These are phyloP conservation scores for Penicillium antarcticum DNA, from an alignment of 495 filamentous ascomycete genomes.

Conservation along the genomic window DNA sequence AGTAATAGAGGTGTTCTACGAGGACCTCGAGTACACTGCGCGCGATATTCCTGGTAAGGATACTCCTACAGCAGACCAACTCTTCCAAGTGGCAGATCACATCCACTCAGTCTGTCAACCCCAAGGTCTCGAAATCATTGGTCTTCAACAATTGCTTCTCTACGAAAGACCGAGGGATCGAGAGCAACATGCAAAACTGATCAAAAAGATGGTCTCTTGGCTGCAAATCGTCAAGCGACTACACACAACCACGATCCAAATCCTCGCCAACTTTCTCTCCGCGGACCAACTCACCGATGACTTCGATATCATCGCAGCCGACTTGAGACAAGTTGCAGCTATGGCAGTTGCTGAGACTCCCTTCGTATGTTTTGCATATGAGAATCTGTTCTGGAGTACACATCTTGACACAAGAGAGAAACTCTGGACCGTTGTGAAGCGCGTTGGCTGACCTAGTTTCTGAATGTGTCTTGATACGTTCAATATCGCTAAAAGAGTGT, in stretches of 20 bases:
- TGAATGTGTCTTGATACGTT: conserved; percentile 74
- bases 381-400: conserved; percentile 66
- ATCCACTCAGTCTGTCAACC: conserved; percentile 15
- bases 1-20: conserved; percentile 70
- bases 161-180: conserved; percentile 67
- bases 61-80: conserved; percentile 28
- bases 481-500: conserved; percentile 70
- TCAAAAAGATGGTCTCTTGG: conserved; percentile 62
- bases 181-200: conserved; percentile 45
- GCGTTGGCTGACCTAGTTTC: conserved; percentile 65
- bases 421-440: conserved; percentile 59
- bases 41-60: conserved; percentile 18
- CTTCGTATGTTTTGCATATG: conserved; percentile 63
- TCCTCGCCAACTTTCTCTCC: conserved; percentile 63
- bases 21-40: conserved; percentile 60
- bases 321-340: conserved; percentile 50
- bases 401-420: conserved; percentile 62
- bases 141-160: conserved; percentile 69
- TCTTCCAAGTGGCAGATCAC: conserved; percentile 53
- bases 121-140: conserved; percentile 34
- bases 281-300: conserved; percentile 50
- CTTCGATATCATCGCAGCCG: conserved; percentile 54
- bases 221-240: conserved; percentile 58
- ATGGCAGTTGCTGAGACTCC: conserved; percentile 32
- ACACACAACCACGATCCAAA: conserved; percentile 59